These are phyloP conservation scores for Hypoxylon sp. DNA, from an alignment of 2,329 filamentous ascomycete species.

Conservation along the genomic window DNA sequence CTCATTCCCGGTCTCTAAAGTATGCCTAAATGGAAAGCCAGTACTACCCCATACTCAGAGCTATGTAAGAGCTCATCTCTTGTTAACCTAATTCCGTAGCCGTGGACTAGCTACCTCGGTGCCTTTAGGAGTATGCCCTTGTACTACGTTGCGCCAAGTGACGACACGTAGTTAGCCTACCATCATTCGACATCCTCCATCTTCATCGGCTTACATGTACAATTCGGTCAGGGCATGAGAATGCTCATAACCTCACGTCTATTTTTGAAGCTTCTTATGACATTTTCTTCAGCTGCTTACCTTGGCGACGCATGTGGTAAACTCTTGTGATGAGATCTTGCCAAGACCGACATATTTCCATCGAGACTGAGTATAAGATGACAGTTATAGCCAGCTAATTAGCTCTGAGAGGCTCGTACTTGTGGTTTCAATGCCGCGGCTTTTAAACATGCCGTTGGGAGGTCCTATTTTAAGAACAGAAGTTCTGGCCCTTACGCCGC, in stretches of 20 bases:
- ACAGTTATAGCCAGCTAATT: not conserved
- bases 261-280: not conserved
- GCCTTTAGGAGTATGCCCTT: not conserved
- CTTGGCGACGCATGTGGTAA: not conserved
- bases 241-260: not conserved
- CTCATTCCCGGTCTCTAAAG: not conserved
- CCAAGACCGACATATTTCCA: slow-evolving; percentile 1
- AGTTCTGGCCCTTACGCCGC: not conserved
- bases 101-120: not conserved
- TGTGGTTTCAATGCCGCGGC: not conserved
- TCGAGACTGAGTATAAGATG: not conserved
- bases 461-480: not conserved
- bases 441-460: not conserved
- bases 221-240: not conserved
- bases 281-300: not conserved
- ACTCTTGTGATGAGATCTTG: not conserved
- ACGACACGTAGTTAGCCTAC: not conserved
- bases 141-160: not conserved
- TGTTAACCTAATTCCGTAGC: not conserved
- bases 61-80: not conserved
- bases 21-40: too few species aligned
- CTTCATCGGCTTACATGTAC: not conserved
- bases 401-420: not conserved
- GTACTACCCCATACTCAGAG: not conserved
- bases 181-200: not conserved